Base-by-base conservation (phyloP, 148 eudicot genomes). In the Drosera capensis region DNA sequence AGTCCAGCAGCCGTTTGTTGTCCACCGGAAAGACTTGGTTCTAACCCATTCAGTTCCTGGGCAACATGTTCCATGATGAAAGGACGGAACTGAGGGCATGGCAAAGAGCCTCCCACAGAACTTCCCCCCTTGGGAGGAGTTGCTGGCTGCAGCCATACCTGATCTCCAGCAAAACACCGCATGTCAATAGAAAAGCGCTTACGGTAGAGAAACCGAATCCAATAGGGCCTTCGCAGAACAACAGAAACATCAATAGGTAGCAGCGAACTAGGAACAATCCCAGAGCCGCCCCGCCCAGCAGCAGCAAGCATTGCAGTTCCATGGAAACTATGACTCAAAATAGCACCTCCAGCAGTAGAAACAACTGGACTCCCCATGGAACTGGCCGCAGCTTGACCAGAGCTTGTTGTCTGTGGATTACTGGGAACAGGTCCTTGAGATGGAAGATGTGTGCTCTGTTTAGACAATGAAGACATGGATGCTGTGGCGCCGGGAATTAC, bases 41-140 rank as follows among this genome's bases (percentile, higher is more conserved):
- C 99, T 41, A 85, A 64, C 43, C 95, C 99, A 49, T 92, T 92
- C 59, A 92, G 53, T 48, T 92, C 99, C 65, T 92, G 99, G 60
- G 99, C 99, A 46, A 92, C 99, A 45, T 92, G 99, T 63, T 92
- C 95, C 95, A 92, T 92, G 54, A 92, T 92, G 67, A 92, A 92
- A 47, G 95, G 95, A 23, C 99, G 80, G 66, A 92, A 92, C 50
- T 92, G 99, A 22, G 99, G 99, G 51, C 99, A 92, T 14, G 99
- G 95, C 46, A 92, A 66, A 39, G 99, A 92, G 46, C 99, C 99
- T 38, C 99, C 99, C 64, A 66, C 69, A 42, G 90, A 61, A 23
- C 82, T 86, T 14, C 99, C 99, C 13, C 84, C 99, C 50, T 79
- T 85, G 1, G 95, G 99, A 30, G 99, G 99, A 20, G 95, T 92